These are phyloP conservation scores for Rhytidiadelphus loreus DNA, from an alignment of 225 moss, liverwort and hornwort genomes.

Conservation along the genomic window DNA sequence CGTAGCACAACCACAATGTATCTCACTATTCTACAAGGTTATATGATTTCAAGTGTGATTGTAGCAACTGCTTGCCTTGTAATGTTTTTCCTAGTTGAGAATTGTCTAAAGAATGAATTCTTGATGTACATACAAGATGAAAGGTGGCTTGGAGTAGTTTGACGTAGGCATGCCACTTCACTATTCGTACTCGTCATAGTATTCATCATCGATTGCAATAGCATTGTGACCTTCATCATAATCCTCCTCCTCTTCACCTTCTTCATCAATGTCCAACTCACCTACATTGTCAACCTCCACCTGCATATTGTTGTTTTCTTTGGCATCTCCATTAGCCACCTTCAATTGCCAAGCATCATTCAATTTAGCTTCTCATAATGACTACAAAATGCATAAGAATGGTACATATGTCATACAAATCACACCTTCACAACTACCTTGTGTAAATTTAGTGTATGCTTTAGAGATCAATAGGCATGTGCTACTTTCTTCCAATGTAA, in stretches of 20 bases:
- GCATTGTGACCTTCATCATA: not conserved
- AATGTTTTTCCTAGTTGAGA: not conserved
- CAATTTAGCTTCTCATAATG: not conserved
- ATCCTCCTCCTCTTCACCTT: conserved; percentile 3
- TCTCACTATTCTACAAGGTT: conserved; percentile 10
- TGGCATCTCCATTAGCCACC: conserved; percentile 20
- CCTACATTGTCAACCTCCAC: conserved; percentile 25
- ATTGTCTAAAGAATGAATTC: not conserved
- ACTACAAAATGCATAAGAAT: not conserved
- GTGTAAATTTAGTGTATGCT: not conserved
- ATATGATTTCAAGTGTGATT: not conserved
- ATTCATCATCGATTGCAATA: conserved; percentile 8
- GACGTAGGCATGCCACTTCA: not conserved
- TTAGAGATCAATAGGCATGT: not conserved
- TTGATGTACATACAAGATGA: conserved; percentile 15
- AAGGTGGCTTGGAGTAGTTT: not conserved
- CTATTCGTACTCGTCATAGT: conserved; percentile 32
- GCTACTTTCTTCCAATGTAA: not conserved
- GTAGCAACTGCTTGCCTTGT: not conserved
- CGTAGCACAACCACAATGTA: not conserved
- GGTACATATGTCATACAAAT: not conserved
- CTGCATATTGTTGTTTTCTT: conserved; percentile 20
- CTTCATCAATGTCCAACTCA: conserved; percentile 30
- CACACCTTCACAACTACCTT: not conserved
- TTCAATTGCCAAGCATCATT: not conserved